A percentile compares a stretch with the other conserved stretches of the same genome.
These are phyloP conservation scores for Uncinocarpus reesii DNA, from an alignment of 2,329 filamentous ascomycete species.

Conservation along the genomic window DNA sequence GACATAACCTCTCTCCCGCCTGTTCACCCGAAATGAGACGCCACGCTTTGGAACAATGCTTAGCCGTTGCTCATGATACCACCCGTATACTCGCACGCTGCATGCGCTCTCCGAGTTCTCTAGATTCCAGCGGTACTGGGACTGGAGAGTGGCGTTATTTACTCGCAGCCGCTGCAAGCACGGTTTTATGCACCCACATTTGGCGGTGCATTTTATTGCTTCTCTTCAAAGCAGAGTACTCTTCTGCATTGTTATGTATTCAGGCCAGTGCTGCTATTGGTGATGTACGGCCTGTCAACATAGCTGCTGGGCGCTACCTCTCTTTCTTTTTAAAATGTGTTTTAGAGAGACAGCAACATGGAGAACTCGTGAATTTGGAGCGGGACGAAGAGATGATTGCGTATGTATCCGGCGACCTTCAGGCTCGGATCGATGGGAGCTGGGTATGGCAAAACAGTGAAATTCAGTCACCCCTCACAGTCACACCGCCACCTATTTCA, in stretches of 20 bases:
- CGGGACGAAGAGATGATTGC: conserved; percentile 79
- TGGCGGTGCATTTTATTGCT: conserved; percentile 80
- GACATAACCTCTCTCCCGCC: conserved; percentile 71
- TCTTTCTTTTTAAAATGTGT: conserved; percentile 68
- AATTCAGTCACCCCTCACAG: conserved; percentile 27
- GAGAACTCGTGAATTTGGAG: conserved; percentile 37
- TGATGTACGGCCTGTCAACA: conserved; percentile 59
- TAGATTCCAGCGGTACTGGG: conserved; percentile 29
- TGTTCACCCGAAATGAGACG: conserved; percentile 56
- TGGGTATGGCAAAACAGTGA: conserved; percentile 73
- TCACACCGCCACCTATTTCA: conserved; percentile 10
- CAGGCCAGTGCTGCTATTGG: conserved; percentile 62
- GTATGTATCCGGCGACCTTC: conserved; percentile 77
- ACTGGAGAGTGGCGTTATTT: conserved; percentile 43
- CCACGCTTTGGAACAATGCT: conserved; percentile 67
- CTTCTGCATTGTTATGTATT: conserved; percentile 61
- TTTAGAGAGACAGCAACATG: conserved; percentile 44
- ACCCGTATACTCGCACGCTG: conserved; percentile 62
- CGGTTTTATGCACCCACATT: conserved; percentile 69
- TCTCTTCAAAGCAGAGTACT: conserved; percentile 61
- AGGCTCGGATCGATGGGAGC: conserved; percentile 62
- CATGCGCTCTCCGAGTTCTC: conserved; percentile 38
- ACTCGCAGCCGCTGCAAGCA: conserved; percentile 58
- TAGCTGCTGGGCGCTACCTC: conserved; percentile 69
- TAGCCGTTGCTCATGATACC: conserved; percentile 65